Evolutionary conservation across 2,329 filamentous ascomycete species (phyloP), one percentile per base, ranked within the genome.

Genomic region (Trichoderma sp.): DNA sequence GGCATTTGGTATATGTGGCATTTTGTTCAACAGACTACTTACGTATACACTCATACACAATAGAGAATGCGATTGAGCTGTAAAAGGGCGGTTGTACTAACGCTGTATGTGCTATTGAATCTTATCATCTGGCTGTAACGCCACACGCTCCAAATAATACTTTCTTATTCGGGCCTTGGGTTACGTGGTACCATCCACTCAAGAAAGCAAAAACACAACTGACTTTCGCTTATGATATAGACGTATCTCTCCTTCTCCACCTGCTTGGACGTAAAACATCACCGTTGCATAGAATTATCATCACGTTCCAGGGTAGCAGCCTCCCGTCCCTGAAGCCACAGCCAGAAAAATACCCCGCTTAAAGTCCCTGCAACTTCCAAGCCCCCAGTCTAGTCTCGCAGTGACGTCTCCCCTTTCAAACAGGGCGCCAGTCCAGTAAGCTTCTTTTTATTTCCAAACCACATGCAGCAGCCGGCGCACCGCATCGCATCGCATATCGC

Each of bases 391-490:
- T 29, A 40, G 24, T 24, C 29, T 49, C 31, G 55, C 55, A n/a
- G 55, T 58, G 55, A 24, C 47, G 47, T 53, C 27, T 60, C 35
- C 49, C 31, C 52, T 31, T 47, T 37, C 35, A 64, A 64, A 40
- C 49, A 64, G 13, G 13, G 11, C 47, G 35, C 61, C 49, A 64
- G 19, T 62, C 27, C n/a, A 16, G 35, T 5, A 49, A 24, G 8
- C 53, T 55, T 19, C 37, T 13, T 64, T 29, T 21, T 55, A 43
- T 33, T 16, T 33, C 27, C 37, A 13, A 37, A 37, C 62, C 35
- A 16, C 16, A 35, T 29, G 27, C 53, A 66, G 62, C 62, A 57
- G 52, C 49, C 29, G 40, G 62, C 52, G 21, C 62, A n/a, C 37
- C 19, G 52, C 62, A n/a, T 37, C 19, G 52, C 53, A 27, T 66